These are phyloP conservation scores for Yarrowia sp. DNA, from an alignment of 805 yeast genomes.

Conservation along the genomic window DNA sequence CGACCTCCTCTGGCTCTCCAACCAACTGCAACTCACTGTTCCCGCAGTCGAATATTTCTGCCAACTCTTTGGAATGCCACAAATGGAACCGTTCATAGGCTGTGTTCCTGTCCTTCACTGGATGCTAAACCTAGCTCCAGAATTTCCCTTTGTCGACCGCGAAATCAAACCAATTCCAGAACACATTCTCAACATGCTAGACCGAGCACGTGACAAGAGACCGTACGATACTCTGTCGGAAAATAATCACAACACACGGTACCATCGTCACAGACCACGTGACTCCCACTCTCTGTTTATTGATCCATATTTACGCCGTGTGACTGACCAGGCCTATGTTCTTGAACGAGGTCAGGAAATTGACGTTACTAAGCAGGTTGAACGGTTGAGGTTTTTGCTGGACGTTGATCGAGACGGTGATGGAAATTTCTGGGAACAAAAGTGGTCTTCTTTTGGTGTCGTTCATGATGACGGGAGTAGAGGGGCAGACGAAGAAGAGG, in stretches of 20 bases:
- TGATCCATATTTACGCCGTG: not conserved
- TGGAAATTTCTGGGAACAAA: constrained; percentile 6
- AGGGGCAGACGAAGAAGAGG: not conserved
- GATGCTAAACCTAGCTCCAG: not conserved
- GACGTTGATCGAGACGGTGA: constrained; percentile 9
- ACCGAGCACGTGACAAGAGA: not conserved
- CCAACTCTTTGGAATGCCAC: constrained; percentile 2
- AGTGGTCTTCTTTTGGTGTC: not conserved
- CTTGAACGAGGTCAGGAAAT: not conserved
- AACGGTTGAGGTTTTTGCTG: not conserved
- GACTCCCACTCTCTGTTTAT: not conserved
- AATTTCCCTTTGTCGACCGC: not conserved
- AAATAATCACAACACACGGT: not conserved
- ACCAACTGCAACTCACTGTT: not conserved
- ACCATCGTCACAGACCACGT: not conserved
- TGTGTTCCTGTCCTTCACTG: not conserved
- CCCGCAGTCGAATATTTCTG: constrained; percentile 8
- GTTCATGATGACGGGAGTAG: not conserved
- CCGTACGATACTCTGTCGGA: not conserved
- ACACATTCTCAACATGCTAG: constrained; percentile 3
- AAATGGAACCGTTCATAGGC: constrained; percentile 5
- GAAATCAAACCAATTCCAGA: not conserved
- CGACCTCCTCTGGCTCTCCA: not conserved
- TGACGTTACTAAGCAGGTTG: not conserved
- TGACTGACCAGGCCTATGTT: not conserved